These are phyloP conservation scores for Anisodus acutangulus DNA, from an alignment of 257 asterid species.

Conservation along the genomic window DNA sequence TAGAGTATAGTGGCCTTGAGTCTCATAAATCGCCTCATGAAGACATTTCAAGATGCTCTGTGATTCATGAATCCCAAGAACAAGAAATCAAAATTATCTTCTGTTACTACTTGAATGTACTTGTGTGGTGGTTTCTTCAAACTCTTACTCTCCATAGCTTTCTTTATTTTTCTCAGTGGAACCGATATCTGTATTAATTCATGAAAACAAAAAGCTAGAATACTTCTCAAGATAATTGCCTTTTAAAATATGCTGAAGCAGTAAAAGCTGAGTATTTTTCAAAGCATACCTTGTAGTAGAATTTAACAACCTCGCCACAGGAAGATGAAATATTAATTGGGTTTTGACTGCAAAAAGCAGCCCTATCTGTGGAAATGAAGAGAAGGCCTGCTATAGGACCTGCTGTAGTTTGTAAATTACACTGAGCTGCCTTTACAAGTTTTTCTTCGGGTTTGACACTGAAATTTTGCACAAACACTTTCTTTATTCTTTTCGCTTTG, in stretches of 20 bases:
- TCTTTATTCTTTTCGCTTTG: no score
- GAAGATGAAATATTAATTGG: constrained; percentile 47
- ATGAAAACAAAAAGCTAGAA: no score
- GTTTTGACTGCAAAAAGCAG: constrained; percentile 57
- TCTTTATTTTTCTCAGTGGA: constrained; percentile 40
- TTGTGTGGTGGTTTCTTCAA: no score
- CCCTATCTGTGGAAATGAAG: constrained; percentile 42
- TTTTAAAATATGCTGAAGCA: no score
- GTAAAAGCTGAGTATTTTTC: no score
- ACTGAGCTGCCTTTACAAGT: constrained; percentile 46
- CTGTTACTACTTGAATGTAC: constrained; percentile 26
- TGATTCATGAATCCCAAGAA: not conserved
- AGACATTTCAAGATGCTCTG: no score
- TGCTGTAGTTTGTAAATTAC: constrained; percentile 50
- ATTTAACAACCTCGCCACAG: constrained; percentile 40
- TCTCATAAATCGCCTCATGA: no score
- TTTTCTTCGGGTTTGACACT: constrained; percentile 28
- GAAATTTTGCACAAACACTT: no score
- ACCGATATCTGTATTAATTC: not conserved
- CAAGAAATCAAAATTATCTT: constrained; percentile 26
- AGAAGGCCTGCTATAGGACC: constrained; percentile 49
- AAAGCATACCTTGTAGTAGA: constrained; percentile 44
- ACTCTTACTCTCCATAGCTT: constrained; percentile 36
- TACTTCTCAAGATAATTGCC: no score
- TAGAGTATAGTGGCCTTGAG: no score